These are phyloP conservation scores for Stachybotrys elegans DNA, from an alignment of 2,329 filamentous ascomycete species.

Conservation along the genomic window DNA sequence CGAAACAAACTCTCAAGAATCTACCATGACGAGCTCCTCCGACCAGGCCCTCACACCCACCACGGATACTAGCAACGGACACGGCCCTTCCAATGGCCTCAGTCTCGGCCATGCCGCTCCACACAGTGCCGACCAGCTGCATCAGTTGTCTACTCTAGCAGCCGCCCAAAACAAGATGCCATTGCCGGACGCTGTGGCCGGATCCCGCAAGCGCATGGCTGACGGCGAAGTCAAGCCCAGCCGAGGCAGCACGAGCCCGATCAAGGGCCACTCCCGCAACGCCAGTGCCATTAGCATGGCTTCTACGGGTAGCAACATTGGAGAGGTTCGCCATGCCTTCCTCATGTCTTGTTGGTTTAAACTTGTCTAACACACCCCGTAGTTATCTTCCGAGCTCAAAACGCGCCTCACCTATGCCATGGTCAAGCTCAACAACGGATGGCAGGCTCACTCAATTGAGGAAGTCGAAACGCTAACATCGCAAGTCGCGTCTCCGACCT, in stretches of 20 bases:
- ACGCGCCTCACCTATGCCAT: slow-evolving; percentile 88
- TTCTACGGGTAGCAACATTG: slow-evolving; percentile 63
- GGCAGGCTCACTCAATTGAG: slow-evolving; percentile 73
- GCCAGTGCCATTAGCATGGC: slow-evolving; percentile 61
- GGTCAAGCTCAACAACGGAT: slow-evolving; percentile 86
- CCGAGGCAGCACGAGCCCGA: slow-evolving; percentile 38
- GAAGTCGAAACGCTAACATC: slow-evolving; percentile 74
- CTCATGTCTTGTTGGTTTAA: neutral
- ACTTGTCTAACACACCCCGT: slow-evolving; percentile 14
- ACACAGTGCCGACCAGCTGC: slow-evolving; percentile 52
- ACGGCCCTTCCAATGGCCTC: slow-evolving; percentile 8
- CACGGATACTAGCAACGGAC: slow-evolving; percentile 15
- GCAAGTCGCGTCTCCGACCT: slow-evolving; percentile 58
- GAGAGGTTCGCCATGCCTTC: slow-evolving; percentile 64
- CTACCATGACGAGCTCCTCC: slow-evolving; percentile 18
- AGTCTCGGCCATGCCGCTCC: slow-evolving; percentile 26
- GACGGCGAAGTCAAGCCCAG: slow-evolving; percentile 65
- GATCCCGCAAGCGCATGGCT: slow-evolving; percentile 66
- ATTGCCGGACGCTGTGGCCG: slow-evolving; percentile 28
- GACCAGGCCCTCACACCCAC: slow-evolving; percentile 21
- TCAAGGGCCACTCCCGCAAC: slow-evolving; percentile 62
- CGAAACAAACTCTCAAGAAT: slow-evolving; percentile 20
- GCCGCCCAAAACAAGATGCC: slow-evolving; percentile 46
- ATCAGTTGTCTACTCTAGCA: slow-evolving; percentile 54
- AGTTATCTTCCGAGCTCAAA: slow-evolving; percentile 75